Conservation (phyloP, 345 rosid genomes). For the Theobroma cacao region DNA sequence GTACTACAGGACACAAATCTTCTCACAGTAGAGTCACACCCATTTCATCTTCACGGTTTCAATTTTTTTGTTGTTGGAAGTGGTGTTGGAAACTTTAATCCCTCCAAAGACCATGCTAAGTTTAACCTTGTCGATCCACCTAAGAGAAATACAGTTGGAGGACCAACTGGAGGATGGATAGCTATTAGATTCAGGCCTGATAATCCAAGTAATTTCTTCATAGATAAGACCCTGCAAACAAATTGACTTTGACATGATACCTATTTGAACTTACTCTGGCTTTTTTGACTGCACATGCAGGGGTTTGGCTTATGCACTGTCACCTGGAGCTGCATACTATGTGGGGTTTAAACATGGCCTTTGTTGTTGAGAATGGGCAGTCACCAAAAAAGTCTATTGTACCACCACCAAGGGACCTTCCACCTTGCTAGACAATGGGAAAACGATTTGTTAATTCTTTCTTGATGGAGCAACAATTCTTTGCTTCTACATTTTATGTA, state of each 20-base stretch:
- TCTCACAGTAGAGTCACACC: constrained; percentile 56
- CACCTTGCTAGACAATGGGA: constrained; percentile 33
- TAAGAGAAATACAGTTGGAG: constrained; percentile 70
- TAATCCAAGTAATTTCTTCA: constrained; percentile 56
- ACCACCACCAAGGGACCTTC: constrained; percentile 55
- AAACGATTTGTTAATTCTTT: not conserved
- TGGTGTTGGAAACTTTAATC: constrained; percentile 59
- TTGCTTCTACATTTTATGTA: not conserved
- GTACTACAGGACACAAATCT: constrained; percentile 59
- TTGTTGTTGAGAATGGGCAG: constrained; percentile 48
- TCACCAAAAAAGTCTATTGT: constrained; percentile 34
- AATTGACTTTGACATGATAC: too few relatives aligned
- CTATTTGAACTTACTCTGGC: too few relatives aligned
- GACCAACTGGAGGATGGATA: constrained; percentile 72
- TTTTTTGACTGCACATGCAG: constrained; percentile 15
- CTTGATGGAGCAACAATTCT: not conserved
- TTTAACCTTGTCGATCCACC: constrained; percentile 70
- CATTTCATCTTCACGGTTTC: constrained; percentile 66
- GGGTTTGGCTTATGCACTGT: constrained; percentile 51
- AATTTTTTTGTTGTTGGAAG: constrained; percentile 58
- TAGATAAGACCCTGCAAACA: not conserved
- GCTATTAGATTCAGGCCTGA: constrained; percentile 75
- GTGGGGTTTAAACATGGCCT: constrained; percentile 66
- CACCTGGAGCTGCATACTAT: constrained; percentile 48
- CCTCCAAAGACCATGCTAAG: constrained; percentile 37